These are phyloP conservation scores for Begonia fuchsioides DNA, from an alignment of 306 rosid genomes.

Conservation along the genomic window DNA sequence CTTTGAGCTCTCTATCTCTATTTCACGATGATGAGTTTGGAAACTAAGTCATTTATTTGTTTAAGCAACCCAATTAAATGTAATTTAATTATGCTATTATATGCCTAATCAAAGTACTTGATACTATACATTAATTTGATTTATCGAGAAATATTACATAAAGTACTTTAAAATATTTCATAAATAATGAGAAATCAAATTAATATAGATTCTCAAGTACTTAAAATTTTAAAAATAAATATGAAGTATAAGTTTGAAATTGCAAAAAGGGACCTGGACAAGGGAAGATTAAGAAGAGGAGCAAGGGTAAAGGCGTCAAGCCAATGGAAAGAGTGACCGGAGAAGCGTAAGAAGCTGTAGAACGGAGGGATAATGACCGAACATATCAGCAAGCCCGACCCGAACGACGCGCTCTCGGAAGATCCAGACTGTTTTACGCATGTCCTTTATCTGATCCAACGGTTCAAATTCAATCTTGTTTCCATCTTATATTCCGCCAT, in stretches of 20 bases:
- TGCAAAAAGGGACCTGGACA: background rate
- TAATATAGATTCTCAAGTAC: too few species aligned
- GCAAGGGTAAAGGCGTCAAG: conserved; percentile 7
- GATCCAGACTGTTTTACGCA: conserved; percentile 7
- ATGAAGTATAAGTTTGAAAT: background rate
- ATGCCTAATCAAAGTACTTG: too few species aligned
- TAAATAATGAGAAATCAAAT: too few species aligned
- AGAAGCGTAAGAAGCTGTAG: conserved; percentile 6
- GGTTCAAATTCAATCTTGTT: conserved; percentile 15
- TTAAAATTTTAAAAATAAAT: too few species aligned
- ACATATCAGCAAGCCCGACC: conserved; percentile 8
- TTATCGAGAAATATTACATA: too few species aligned
- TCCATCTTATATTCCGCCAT: conserved; percentile 1
- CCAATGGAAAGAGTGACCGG: conserved; percentile 6
- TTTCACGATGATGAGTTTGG: too few species aligned
- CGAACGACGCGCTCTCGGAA: conserved; percentile 16
- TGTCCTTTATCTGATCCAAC: conserved; percentile 21
- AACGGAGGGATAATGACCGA: conserved; percentile 3
- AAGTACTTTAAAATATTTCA: too few species aligned
- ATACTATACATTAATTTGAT: too few species aligned
- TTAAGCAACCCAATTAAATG: too few species aligned
- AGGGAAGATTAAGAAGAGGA: background rate
- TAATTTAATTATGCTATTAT: too few species aligned
- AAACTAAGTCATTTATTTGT: too few species aligned
- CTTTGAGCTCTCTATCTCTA: too few species aligned